Percentiles rank a stretch among this genome's conserved stretches.
These are phyloP conservation scores for Schizothecium vesticola DNA, from an alignment of 495 filamentous ascomycete species.

Conservation along the genomic window DNA sequence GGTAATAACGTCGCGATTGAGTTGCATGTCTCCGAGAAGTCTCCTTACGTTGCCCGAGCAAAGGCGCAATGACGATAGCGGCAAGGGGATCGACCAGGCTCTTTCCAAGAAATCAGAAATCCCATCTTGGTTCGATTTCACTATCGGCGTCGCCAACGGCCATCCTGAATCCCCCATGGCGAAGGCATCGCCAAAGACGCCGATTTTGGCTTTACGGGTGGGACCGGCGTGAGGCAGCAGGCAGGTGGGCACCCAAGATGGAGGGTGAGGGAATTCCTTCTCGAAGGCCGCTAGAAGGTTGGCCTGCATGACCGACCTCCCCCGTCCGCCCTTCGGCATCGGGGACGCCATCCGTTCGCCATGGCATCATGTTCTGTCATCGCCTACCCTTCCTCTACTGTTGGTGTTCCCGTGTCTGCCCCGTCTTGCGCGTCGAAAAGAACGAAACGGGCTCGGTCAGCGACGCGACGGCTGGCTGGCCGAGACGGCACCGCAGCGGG, in stretches of 20 bases:
- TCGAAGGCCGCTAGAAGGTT: neutral
- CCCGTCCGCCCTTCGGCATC: neutral
- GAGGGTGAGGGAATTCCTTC: neutral
- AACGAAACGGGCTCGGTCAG: neutral
- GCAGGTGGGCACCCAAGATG: neutral
- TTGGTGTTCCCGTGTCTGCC: neutral
- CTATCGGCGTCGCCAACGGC: neutral
- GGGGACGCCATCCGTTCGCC: neutral
- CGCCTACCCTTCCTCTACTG: neutral
- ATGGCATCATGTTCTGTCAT: neutral
- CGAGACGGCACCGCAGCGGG: neutral
- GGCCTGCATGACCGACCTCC: neutral
- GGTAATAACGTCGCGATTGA: neutral
- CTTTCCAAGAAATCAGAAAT: neutral
- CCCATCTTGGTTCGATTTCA: neutral
- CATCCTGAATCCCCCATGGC: neutral
- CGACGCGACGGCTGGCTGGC: neutral
- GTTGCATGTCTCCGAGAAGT: constrained; percentile 4
- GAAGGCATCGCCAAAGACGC: neutral
- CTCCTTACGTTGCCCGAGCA: neutral
- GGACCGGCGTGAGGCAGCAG: neutral
- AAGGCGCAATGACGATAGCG: neutral
- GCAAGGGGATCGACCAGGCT: neutral
- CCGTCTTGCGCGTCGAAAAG: neutral
- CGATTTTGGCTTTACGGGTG: neutral